phyloP scores from a whole-genome alignment of 179 eudicot species.

The Drosera spatulata region DNA sequence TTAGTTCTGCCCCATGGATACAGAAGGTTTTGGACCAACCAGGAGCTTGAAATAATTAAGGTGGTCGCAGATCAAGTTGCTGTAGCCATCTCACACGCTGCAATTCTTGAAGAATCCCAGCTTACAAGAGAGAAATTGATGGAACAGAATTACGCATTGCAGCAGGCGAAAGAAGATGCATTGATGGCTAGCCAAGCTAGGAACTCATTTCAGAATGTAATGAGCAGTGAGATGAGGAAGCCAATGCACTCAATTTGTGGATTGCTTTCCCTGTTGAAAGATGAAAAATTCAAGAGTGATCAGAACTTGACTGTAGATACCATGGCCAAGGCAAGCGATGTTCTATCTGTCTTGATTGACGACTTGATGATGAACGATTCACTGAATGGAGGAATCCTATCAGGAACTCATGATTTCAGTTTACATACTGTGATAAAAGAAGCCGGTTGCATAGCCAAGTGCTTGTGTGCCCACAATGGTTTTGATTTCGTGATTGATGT shows the following conservation, averaged over 20 bases:
- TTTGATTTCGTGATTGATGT: slow-evolving; percentile 45
- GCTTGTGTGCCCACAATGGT: slow-evolving; percentile 50
- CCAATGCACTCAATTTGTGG: slow-evolving; percentile 84
- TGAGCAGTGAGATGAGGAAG: slow-evolving; percentile 73
- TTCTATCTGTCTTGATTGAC: slow-evolving; percentile 55
- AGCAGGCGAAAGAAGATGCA: slow-evolving; percentile 55
- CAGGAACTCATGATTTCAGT: slow-evolving; percentile 44
- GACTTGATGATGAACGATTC: slow-evolving; percentile 74
- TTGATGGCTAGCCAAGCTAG: slow-evolving; percentile 84
- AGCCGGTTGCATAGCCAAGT: slow-evolving; percentile 77
- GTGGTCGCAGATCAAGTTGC: slow-evolving; percentile 94
- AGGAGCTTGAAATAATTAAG: slow-evolving; percentile 69
- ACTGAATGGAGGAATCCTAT: slow-evolving; percentile 40
- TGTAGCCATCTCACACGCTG: slow-evolving; percentile 87
- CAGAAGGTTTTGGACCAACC: slow-evolving; percentile 41
- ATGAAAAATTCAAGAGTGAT: slow-evolving; percentile 28
- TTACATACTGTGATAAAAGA: slow-evolving; percentile 51
- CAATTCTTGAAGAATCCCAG: slow-evolving; percentile 74
- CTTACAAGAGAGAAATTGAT: slow-evolving; percentile 50
- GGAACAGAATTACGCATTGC: slow-evolving; percentile 55
- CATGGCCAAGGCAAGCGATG: slow-evolving; percentile 63
- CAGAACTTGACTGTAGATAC: slow-evolving; percentile 52
- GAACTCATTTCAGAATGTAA: slow-evolving; percentile 61
- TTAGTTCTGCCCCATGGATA: slow-evolving; percentile 49
- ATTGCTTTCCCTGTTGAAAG: slow-evolving; percentile 52